A percentile compares a stretch with the other conserved stretches of the same genome.
These are phyloP conservation scores for Rutstroemia sp. DNA, from an alignment of 2,329 filamentous ascomycete species.

Conservation along the genomic window DNA sequence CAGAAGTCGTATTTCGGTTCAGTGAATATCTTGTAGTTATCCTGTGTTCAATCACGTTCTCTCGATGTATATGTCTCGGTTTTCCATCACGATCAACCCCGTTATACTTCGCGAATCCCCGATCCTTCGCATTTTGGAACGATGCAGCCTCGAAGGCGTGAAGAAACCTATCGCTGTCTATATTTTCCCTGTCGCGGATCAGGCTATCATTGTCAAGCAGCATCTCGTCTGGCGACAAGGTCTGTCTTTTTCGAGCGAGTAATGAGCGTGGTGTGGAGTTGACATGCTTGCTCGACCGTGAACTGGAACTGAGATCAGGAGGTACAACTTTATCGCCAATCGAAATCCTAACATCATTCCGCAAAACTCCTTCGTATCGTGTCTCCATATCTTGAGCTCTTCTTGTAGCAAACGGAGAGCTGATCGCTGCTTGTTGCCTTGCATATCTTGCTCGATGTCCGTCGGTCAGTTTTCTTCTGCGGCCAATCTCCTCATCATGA, in stretches of 20 bases:
- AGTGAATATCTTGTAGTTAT: neutral
- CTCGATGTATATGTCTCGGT: neutral
- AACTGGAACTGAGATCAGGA: constrained; percentile 23
- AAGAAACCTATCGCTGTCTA: neutral
- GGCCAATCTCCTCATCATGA: constrained; percentile 22
- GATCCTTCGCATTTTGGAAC: neutral
- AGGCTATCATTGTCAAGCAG: constrained; percentile 21
- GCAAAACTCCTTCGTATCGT: neutral
- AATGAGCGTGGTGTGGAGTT: constrained; percentile 1
- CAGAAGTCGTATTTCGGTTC: neutral
- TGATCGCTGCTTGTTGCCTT: constrained; percentile 10
- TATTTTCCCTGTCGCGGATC: neutral
- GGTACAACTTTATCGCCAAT: constrained; percentile 22
- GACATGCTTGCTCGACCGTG: constrained; percentile 8
- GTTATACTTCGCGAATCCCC: too few species aligned
- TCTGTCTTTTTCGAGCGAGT: neutral
- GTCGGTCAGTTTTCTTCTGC: constrained; percentile 20
- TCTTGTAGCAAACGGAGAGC: constrained; percentile 16
- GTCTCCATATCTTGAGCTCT: neutral
- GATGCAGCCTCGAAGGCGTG: neutral
- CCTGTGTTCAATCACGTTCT: neutral
- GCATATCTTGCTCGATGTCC: constrained; percentile 21
- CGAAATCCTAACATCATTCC: constrained; percentile 24
- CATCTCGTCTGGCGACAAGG: constrained; percentile 25
- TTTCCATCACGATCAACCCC: neutral